Evolutionary conservation across 2,329 filamentous ascomycete genomes (phyloP), one percentile per base, ranked within the genome.

Genomic region (Emmonsiellopsis sp.): DNA sequence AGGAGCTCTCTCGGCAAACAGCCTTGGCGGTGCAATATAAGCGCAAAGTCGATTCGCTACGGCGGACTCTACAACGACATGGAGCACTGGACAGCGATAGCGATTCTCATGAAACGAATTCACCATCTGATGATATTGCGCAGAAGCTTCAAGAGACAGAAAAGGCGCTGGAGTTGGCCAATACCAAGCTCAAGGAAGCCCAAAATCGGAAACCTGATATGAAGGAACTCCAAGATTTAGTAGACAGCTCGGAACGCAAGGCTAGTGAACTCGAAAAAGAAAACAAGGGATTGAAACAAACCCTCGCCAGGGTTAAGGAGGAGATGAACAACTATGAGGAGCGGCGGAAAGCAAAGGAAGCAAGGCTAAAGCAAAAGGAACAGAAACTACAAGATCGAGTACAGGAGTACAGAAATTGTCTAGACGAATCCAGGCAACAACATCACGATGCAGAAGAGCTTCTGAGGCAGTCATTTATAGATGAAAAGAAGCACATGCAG

Each of bases 21-120:
- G 66, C 71, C n/a, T 61, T 73, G 20, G 70, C 71, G 6, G 58
- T 74, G 49, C 67, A 72, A 50, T 73, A 74, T 54, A 74, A 74
- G 57, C 69, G 73, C 48, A 71, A 71, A 51, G 71, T 67, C 10
- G 65, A 64, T 31, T 61, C 61, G 31, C 53, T 73, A 38, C 69
- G 71, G 52, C 67, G 65, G 52, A 57, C 62, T 7, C 62, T 73
- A 20, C 69, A 73, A 55, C 61, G 61, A 37, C 69, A 73, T 55
- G 70, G 69, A 5, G 65, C 72, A n/a, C 61, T 73, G 10, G 62
- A 64, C 3, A 58, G 54, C 35, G 65, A 64, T 20, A 59, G 59
- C 11, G 63, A 64, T n/a, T 54, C 63, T 20, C 49, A 55, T 0
- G 63, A 64, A 10, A 54, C 55, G 16, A 55, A 61, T 13, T 32